These are phyloP conservation scores for Apophysomyces elegans DNA, from an alignment of 371 early-diverging fungal genomes.

Conservation along the genomic window DNA sequence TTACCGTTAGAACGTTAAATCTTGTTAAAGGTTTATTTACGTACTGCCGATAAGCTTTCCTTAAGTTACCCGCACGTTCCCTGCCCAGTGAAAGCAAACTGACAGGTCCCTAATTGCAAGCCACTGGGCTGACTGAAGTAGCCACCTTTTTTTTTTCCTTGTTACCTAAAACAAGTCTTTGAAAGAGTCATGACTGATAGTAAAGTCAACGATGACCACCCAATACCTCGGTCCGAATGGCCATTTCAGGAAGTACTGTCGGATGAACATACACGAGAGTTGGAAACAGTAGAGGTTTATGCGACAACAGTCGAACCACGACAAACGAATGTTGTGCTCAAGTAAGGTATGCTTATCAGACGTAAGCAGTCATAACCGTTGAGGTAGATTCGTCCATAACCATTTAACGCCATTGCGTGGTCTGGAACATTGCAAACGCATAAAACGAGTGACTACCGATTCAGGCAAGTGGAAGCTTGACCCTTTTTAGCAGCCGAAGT, in stretches of 20 bases:
- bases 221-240: conserved; percentile 40
- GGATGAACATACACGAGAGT: conserved; percentile 42
- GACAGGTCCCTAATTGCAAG: background rate
- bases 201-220: background rate
- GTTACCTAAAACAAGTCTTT: background rate
- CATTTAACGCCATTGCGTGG: conserved; percentile 38
- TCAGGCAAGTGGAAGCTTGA: conserved; percentile 9
- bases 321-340: conserved; percentile 41
- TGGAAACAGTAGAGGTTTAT: conserved; percentile 45
- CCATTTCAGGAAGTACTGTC: conserved; percentile 47
- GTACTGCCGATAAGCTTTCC: too few species aligned
- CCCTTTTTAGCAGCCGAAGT: background rate
- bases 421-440: conserved; percentile 51
- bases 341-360: conserved; percentile 26
- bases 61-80: too few species aligned
- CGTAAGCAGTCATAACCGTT: background rate
- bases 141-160: background rate
- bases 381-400: conserved; percentile 46
- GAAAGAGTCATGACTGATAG: background rate
- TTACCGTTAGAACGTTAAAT: too few species aligned
- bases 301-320: conserved; percentile 45
- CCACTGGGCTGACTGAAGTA: conserved; percentile 3
- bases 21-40: too few species aligned
- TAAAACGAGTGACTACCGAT: conserved; percentile 32
- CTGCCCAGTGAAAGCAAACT: too few species aligned